Base-by-base conservation (phyloP, 2,329 filamentous ascomycete species). In the Phaeosphaeria sp. region DNA sequence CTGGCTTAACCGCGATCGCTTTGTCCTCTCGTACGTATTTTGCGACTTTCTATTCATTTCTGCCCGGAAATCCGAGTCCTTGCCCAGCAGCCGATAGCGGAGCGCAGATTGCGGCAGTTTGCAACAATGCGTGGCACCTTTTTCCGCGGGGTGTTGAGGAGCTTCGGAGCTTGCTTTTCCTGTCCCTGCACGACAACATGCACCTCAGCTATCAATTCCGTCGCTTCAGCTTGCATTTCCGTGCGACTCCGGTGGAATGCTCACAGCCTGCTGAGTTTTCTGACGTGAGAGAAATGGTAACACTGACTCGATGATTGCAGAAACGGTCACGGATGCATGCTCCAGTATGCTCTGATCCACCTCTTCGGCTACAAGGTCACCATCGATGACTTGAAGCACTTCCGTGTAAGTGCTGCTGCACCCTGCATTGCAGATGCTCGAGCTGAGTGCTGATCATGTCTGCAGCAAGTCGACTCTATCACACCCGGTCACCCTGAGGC, bases 291-390 rank as follows among this genome's bases (percentile, higher is more conserved):
- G 18, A 48, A 52, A 46, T n/a, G 21, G 41, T 27, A 21, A 22
- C 23, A 50, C 68, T 73, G 50, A 74, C 63, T 54, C 53, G 23
- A 25, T 27, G 48, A 44, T n/a, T 7, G 51, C 72, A 97, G 93
- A 62, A 99, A 99, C 85, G 95, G 95, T 72, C 95, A 99, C 84
- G 95, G 90, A 73, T 99, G 95, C 88, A 97, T 99, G 93, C 92
- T 99, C 61, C 95, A 97, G 81, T 99, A 99, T 89, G 91, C 94
- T 75, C 87, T 99, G 71, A 90, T 99, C 74, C 95, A 99, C 85
- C 86, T 99, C 56, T 97, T 93, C 82, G 95, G 95, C 80, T 99
- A 96, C 80, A 87, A 83, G 64, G 73, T 99, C 71, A 87, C 87
- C 75, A 84, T 99, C 62, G 91, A 99, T 75, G 95, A 98, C 82